Conservation (phyloP, 1,139 yeast species). For the Komagataea norvegica region DNA sequence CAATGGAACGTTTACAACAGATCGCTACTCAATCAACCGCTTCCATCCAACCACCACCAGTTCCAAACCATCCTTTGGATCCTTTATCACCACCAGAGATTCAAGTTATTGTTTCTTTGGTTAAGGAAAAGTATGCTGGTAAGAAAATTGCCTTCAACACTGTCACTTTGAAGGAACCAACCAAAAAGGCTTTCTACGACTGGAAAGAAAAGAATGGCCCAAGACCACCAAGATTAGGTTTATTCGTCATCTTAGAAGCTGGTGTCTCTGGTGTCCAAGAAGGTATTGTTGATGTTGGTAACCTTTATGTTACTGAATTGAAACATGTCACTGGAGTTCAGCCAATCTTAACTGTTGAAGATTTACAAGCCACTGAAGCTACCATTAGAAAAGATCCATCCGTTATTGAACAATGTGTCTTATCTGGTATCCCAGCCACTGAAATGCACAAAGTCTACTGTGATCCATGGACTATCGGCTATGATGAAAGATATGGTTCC, state of each 20-base stretch:
- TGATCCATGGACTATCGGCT: constrained; percentile 85
- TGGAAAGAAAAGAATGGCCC: constrained; percentile 67
- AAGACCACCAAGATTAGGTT: constrained; percentile 62
- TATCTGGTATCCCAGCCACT: constrained; percentile 59
- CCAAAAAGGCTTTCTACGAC: constrained; percentile 52
- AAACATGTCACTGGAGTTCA: constrained; percentile 55
- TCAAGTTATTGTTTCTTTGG: constrained; percentile 38
- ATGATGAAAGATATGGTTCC: constrained; percentile 80
- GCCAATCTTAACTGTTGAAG: constrained; percentile 71
- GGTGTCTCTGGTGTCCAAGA: constrained; percentile 62
- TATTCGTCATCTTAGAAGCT: constrained; percentile 56
- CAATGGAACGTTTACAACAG: constrained; percentile 65
- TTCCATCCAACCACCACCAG: constrained; percentile 46
- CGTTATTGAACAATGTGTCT: constrained; percentile 67
- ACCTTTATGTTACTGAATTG: constrained; percentile 43
- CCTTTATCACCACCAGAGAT: constrained; percentile 61
- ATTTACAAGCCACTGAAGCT: constrained; percentile 57
- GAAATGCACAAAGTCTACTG: constrained; percentile 73
- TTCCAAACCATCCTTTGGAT: constrained; percentile 66
- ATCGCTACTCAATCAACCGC: constrained; percentile 61
- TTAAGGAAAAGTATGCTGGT: constrained; percentile 45
- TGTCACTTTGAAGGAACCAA: constrained; percentile 66
- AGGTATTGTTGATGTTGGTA: constrained; percentile 58
- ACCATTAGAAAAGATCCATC: constrained; percentile 62
- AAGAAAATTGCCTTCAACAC: constrained; percentile 56